Conservation (phyloP, 495 filamentous ascomycete species). For the Penicillium tannophilum region DNA sequence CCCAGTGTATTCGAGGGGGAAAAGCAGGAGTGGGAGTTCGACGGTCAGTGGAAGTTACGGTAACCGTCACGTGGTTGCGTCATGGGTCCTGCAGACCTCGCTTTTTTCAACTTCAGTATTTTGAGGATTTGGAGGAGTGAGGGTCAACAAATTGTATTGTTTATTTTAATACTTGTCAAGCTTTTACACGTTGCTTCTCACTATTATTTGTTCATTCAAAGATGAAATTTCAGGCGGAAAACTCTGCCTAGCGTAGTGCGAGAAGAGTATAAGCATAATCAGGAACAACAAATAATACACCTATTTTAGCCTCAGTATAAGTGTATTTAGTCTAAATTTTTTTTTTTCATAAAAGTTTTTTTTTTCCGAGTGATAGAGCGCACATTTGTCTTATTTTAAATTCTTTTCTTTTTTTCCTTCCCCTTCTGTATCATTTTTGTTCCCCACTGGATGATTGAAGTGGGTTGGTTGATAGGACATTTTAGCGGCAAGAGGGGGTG, state of each 20-base stretch:
- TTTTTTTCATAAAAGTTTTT: not conserved
- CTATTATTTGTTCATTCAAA: not conserved
- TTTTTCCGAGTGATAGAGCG: not conserved
- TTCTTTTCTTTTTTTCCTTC: not conserved
- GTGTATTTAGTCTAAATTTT: not conserved
- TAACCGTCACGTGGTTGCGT: conserved; percentile 48
- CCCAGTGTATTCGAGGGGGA: conserved; percentile 27
- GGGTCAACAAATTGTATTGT: not conserved
- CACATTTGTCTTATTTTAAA: not conserved
- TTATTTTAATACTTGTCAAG: not conserved
- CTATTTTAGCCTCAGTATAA: not conserved
- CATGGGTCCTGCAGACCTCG: conserved; percentile 34
- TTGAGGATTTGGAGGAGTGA: not conserved
- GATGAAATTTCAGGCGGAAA: not conserved
- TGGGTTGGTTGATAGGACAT: conserved; percentile 25
- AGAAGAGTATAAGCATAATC: not conserved
- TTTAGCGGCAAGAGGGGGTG: conserved; percentile 27
- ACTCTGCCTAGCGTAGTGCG: not conserved
- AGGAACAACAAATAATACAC: not conserved
- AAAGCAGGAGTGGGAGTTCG: conserved; percentile 32
- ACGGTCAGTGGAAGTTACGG: conserved; percentile 27
- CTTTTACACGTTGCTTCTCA: not conserved
- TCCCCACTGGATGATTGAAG: conserved; percentile 26
- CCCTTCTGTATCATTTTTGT: conserved; percentile 10
- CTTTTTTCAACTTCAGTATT: conserved; percentile 2